phyloP scores from a whole-genome alignment of 208 protist genomes.

The Naegleria lovaniensis region DNA sequence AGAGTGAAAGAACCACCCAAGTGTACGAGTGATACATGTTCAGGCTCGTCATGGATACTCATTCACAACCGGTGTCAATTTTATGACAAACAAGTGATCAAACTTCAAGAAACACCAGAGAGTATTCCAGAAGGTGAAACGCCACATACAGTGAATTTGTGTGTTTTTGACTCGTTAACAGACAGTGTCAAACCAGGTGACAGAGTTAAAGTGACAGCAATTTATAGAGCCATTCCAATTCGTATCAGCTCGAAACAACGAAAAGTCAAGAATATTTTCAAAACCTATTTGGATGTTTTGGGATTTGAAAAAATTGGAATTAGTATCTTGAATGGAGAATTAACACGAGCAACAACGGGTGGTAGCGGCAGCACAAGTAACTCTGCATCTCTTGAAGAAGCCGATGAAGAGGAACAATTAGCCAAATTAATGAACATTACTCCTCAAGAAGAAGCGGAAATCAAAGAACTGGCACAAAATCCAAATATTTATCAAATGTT shows the following conservation, averaged over 20 bases:
- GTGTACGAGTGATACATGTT: constrained; percentile 51
- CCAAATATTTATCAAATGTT: constrained; percentile 92
- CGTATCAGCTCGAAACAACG: constrained; percentile 84
- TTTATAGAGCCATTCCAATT: constrained; percentile 86
- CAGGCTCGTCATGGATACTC: constrained; percentile 69
- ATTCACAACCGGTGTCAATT: constrained; percentile 90
- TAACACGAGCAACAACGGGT: neutral
- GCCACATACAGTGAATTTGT: constrained; percentile 90
- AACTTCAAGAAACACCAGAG: constrained; percentile 96
- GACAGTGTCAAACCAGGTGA: constrained; percentile 92
- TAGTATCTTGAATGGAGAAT: constrained; percentile 10
- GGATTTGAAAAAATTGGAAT: constrained; percentile 80
- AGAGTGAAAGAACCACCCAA: constrained; percentile 86
- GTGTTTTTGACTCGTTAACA: constrained; percentile 88
- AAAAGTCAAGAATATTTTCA: constrained; percentile 86
- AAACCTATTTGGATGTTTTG: constrained; percentile 92
- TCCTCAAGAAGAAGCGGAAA: neutral
- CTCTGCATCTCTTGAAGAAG: neutral
- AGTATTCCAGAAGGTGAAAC: constrained; percentile 97
- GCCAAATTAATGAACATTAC: neutral
- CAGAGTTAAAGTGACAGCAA: constrained; percentile 92
- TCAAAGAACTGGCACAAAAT: constrained; percentile 43
- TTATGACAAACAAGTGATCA: constrained; percentile 91
- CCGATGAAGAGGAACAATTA: neutral
- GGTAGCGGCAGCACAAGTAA: neutral